phyloP scores from a whole-genome alignment of 208 protist genomes.

The Trypanosoma brucei region DNA sequence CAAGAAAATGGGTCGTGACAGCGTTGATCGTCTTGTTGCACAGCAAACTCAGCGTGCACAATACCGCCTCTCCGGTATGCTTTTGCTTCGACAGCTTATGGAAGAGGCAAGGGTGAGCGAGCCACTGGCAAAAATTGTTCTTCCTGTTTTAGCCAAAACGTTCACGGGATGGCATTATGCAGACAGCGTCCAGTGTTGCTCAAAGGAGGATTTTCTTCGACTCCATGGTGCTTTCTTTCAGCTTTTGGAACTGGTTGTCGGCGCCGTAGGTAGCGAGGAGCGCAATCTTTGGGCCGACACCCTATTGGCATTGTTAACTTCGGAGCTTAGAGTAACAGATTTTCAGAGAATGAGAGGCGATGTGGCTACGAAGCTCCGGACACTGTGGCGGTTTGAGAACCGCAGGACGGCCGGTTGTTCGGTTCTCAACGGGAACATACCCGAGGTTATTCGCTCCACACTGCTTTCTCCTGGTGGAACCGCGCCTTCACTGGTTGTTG shows the following conservation, averaged over 20 bases:
- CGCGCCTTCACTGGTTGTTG: slow-evolving; percentile 46
- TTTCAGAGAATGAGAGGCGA: slow-evolving; percentile 46
- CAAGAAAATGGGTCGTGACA: slow-evolving; percentile 41
- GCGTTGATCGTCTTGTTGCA: slow-evolving; percentile 45
- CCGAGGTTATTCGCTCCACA: slow-evolving; percentile 34
- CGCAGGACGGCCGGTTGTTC: slow-evolving; percentile 16
- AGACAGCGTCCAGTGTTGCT: slow-evolving; percentile 77
- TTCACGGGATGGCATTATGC: slow-evolving; percentile 85
- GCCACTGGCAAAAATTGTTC: slow-evolving; percentile 45
- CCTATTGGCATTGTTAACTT: slow-evolving; percentile 54
- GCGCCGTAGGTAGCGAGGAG: slow-evolving; percentile 14
- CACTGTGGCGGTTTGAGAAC: slow-evolving; percentile 31
- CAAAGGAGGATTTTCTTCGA: slow-evolving; percentile 65
- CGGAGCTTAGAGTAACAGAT: slow-evolving; percentile 52
- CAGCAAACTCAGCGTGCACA: slow-evolving; percentile 58
- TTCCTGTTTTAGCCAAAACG: slow-evolving; percentile 72
- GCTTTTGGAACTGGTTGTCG: slow-evolving; percentile 51
- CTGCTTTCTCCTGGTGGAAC: slow-evolving; percentile 31
- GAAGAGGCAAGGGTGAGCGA: slow-evolving; percentile 62
- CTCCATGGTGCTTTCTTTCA: slow-evolving; percentile 80
- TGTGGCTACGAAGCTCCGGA: slow-evolving; percentile 18
- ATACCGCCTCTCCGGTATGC: slow-evolving; percentile 68
- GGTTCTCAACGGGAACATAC: slow-evolving; percentile 54
- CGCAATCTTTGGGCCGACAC: slow-evolving; percentile 46
- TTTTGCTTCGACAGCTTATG: slow-evolving; percentile 67